A percentile compares a stretch with the other conserved stretches of the same genome.
These are phyloP conservation scores for Monsonia emarginata DNA, from an alignment of 441 rosid species.

Conservation along the genomic window DNA sequence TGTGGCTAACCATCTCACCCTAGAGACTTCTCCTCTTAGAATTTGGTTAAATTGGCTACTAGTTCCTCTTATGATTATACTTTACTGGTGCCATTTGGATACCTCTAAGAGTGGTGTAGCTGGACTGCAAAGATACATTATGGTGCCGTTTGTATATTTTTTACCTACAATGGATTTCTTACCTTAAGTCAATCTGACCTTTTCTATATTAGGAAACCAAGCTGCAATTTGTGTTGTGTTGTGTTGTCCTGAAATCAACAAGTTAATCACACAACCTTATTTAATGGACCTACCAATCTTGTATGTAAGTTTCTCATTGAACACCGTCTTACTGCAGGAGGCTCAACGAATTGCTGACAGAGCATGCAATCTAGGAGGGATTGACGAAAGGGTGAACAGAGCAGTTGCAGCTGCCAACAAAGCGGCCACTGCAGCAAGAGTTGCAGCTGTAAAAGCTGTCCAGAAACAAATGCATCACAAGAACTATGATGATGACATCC, in stretches of 20 bases:
- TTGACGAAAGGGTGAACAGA: slow-evolving; percentile 51
- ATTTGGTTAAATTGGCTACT: too few relatives aligned
- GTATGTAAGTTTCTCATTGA: background rate
- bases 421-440: slow-evolving; percentile 74
- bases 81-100: too few relatives aligned
- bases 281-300: background rate
- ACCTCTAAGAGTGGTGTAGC: too few relatives aligned
- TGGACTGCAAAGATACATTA: too few relatives aligned
- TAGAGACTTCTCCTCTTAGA: too few relatives aligned
- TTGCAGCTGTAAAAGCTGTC: slow-evolving; percentile 61
- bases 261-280: background rate
- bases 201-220: background rate
- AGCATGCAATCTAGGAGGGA: slow-evolving; percentile 28
- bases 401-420: slow-evolving; percentile 52
- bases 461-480: slow-evolving; percentile 38
- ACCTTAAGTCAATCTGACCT: background rate
- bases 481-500: slow-evolving; percentile 19
- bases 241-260: background rate
- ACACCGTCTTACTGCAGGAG: slow-evolving; percentile 30
- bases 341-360: slow-evolving; percentile 51
- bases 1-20: too few relatives aligned
- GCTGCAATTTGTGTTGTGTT: background rate
- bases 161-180: too few relatives aligned
- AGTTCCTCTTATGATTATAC: too few relatives aligned
- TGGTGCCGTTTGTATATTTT: too few relatives aligned